phyloP scores from a whole-genome alignment of 345 rosid genomes.

The Eucalyptus regnans region DNA sequence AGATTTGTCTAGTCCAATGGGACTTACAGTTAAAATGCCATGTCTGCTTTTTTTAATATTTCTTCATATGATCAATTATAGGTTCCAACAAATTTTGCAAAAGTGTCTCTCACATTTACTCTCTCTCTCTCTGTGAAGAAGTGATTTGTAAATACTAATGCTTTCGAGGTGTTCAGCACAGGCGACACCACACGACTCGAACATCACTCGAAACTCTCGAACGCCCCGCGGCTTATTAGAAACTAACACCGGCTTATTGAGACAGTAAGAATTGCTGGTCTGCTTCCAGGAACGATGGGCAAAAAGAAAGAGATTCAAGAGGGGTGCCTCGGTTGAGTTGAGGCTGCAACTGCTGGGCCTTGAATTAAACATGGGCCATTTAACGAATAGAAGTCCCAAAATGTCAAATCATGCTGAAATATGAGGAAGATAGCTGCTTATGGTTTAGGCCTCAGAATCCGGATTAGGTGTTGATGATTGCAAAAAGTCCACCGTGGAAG shows the following conservation, averaged over 20 bases:
- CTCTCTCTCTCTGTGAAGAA: neutral
- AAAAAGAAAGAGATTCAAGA: neutral
- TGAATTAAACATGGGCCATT: neutral
- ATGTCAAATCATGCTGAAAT: neutral
- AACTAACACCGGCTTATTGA: too few species aligned
- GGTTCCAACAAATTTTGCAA: neutral
- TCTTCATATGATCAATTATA: neutral
- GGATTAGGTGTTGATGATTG: neutral
- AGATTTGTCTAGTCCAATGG: conserved; percentile 1
- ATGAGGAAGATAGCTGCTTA: neutral
- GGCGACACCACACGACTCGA: neutral
- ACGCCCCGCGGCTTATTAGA: accelerated
- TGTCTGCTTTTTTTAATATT: neutral
- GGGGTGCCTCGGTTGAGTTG: neutral
- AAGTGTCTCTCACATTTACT: neutral
- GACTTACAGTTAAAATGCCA: conserved; percentile 27
- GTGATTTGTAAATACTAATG: neutral
- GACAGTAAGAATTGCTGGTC: neutral
- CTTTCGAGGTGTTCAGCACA: neutral
- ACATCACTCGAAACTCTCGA: neutral
- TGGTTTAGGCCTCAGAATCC: neutral
- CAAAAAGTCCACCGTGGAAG: neutral
- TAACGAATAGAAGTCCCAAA: neutral
- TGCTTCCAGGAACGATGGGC: neutral
- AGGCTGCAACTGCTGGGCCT: neutral